Conservation (phyloP, 108 stramenopile species). For the Aurantiochytrium sp. region DNA sequence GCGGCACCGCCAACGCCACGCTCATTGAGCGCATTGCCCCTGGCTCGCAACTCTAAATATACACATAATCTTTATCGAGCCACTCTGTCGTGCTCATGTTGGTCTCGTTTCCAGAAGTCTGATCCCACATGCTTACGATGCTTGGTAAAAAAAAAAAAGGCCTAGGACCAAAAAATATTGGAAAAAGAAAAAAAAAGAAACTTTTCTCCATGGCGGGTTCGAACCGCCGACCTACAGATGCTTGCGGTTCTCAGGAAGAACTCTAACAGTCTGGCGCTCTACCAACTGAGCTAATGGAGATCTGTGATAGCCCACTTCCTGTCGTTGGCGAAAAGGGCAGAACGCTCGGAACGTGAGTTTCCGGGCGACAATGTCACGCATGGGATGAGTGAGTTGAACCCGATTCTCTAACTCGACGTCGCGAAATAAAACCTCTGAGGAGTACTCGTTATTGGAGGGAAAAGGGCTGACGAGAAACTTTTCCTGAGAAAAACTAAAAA, state of each 20-base stretch:
- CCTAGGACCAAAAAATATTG: no score
- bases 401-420: no score
- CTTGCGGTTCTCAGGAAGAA: no score
- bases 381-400: no score
- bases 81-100: no score
- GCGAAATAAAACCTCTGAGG: no score
- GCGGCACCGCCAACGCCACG: slow-evolving; percentile 15
- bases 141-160: neutral
- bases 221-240: slow-evolving; percentile 4
- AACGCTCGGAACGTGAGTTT: no score
- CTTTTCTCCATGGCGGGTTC: neutral
- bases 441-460: no score
- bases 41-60: neutral
- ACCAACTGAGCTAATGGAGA: slow-evolving; percentile 5
- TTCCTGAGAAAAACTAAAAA: no score
- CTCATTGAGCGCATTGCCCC: neutral
- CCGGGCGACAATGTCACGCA: no score
- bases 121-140: neutral
- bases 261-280: neutral
- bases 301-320: neutral
- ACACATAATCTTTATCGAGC: neutral
- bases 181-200: neutral
- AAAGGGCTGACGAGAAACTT: no score
- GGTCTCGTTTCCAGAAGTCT: neutral
- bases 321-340: no score